Conservation (phyloP, 78 protist genomes). For the Mastigamoeba balamuthi region DNA sequence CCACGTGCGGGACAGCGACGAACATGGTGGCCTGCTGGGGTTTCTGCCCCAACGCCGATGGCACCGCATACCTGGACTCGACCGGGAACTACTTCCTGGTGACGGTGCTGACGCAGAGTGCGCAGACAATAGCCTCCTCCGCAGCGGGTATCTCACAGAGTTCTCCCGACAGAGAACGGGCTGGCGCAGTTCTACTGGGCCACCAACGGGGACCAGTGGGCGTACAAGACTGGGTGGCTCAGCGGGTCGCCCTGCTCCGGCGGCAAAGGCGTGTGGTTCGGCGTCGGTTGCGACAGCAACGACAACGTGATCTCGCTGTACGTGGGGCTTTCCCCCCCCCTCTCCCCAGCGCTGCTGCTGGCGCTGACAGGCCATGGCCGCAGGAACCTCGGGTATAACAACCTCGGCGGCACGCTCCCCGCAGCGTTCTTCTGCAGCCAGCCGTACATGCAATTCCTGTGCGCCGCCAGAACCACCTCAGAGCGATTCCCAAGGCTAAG, state of each 20-base stretch:
- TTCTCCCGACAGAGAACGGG: no score
- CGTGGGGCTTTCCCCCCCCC: not conserved
- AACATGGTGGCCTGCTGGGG: no score
- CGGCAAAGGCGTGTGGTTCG: not conserved
- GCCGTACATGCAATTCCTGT: not conserved
- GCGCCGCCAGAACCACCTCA: not conserved
- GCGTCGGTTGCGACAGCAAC: not conserved
- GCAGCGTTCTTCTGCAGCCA: not conserved
- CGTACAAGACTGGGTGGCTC: not conserved
- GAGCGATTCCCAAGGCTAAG: not conserved
- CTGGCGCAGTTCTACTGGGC: not conserved
- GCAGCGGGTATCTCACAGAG: no score
- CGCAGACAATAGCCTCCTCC: no score
- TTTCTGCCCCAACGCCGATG: no score
- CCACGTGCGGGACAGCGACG: no score
- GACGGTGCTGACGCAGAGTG: no score
- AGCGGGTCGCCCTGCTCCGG: not conserved
- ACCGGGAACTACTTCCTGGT: no score
- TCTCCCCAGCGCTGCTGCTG: not conserved
- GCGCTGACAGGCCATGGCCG: no score
- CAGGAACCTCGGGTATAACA: not conserved
- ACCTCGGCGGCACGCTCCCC: not conserved
- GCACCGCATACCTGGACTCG: no score
- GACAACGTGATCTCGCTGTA: not conserved
- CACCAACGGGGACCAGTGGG: not conserved